Conservation (phyloP, 1,139 yeast genomes). For the Torulaspora globosa region DNA sequence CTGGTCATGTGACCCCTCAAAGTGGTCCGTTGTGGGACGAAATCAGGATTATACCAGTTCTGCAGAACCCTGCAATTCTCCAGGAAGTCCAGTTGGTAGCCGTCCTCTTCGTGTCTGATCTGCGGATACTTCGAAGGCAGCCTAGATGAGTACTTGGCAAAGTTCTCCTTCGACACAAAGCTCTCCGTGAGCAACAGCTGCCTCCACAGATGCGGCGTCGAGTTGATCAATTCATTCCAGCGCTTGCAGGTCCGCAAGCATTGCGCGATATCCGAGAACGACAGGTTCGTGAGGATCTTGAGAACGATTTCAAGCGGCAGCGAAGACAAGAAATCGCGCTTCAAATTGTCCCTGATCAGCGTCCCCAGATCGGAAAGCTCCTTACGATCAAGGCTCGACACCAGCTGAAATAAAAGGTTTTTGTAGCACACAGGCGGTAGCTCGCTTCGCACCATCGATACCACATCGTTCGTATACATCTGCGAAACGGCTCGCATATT, state of each 20-base stretch:
- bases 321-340: slow-evolving; percentile 65
- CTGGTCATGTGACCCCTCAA: slow-evolving; percentile 72
- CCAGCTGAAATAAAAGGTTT: slow-evolving; percentile 53
- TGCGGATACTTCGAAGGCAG: slow-evolving; percentile 19
- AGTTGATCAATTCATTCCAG: slow-evolving; percentile 66
- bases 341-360: slow-evolving; percentile 55
- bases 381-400: slow-evolving; percentile 62
- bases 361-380: slow-evolving; percentile 66
- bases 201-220: slow-evolving; percentile 59
- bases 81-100: slow-evolving; percentile 36
- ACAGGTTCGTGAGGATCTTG: slow-evolving; percentile 64
- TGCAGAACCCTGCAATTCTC: slow-evolving; percentile 58
- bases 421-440: slow-evolving; percentile 22
- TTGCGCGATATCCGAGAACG: slow-evolving; percentile 57
- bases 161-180: slow-evolving; percentile 40
- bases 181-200: slow-evolving; percentile 52
- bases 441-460: slow-evolving; percentile 18
- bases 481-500: slow-evolving; percentile 9
- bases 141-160: slow-evolving; percentile 20
- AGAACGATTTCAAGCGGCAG: slow-evolving; percentile 77
- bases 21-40: slow-evolving; percentile 64
- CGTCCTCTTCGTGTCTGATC: slow-evolving; percentile 25
- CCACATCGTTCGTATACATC: slow-evolving; percentile 15
- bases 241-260: slow-evolving; percentile 61
- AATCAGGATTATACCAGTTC: slow-evolving; percentile 80